phyloP scores from a whole-genome alignment of 805 yeast species.

The Hanseniaspora vineae region DNA sequence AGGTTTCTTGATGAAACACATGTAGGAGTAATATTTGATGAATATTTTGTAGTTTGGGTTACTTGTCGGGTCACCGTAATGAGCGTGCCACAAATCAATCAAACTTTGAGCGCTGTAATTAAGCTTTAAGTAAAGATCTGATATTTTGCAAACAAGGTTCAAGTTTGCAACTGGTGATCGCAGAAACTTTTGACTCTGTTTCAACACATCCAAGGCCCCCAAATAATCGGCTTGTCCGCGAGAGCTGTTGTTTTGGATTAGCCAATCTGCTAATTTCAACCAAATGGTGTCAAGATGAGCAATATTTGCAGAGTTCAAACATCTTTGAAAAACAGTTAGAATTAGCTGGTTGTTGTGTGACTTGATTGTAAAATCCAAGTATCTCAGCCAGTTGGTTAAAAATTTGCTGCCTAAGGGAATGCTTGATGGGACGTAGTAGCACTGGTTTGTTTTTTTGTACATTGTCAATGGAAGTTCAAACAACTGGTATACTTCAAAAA shows the following conservation, averaged over 20 bases:
- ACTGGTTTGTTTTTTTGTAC: conserved; percentile 7
- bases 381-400: conserved; percentile 17
- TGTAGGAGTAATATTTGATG: not conserved
- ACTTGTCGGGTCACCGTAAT: not conserved
- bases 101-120: not conserved
- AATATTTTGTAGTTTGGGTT: not conserved
- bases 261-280: conserved; percentile 22
- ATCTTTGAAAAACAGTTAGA: conserved; percentile 22
- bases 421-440: conserved; percentile 18
- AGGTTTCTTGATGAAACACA: not conserved
- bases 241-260: conserved; percentile 9
- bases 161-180: not conserved
- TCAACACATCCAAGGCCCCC: conserved; percentile 15
- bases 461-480: conserved; percentile 19
- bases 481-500: conserved; percentile 16
- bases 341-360: conserved; percentile 10
- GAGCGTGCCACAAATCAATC: not conserved
- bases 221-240: conserved; percentile 8
- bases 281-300: conserved; percentile 21
- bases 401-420: conserved; percentile 14
- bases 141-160: not conserved
- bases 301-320: conserved; percentile 13
- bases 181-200: conserved; percentile 11
- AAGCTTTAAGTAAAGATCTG: not conserved
- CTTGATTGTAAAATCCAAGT: conserved; percentile 17